Conservation (phyloP, 164 flowering plant species). For the Tetracentron sinense region DNA sequence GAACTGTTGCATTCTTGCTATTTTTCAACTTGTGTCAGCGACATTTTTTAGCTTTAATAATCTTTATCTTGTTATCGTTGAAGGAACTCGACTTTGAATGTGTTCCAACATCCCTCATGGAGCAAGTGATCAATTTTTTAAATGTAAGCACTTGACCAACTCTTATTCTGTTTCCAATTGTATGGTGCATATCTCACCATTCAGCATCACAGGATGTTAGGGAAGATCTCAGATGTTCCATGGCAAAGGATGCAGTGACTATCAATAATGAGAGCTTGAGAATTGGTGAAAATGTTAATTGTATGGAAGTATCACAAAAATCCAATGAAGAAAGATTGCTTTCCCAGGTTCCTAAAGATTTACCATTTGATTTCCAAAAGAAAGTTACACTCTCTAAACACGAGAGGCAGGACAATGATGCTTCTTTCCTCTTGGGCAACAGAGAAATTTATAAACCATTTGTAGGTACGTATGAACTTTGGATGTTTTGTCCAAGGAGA, state of each 20-base stretch:
- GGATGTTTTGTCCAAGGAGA: not conserved
- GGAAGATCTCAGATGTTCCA: conserved; percentile 81
- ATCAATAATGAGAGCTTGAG: conserved; percentile 65
- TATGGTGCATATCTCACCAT: conserved; percentile 16
- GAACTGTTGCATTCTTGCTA: not conserved
- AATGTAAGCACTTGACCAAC: conserved; percentile 54
- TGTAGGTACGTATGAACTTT: conserved; percentile 33
- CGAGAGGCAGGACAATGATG: conserved; percentile 35
- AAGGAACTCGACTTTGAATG: conserved; percentile 90
- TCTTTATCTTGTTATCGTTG: conserved; percentile 11
- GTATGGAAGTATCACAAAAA: conserved; percentile 7
- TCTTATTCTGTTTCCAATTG: not conserved
- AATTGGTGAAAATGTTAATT: conserved; percentile 25
- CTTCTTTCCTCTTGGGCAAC: conserved; percentile 20
- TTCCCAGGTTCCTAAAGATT: conserved; percentile 24
- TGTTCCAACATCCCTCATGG: conserved; percentile 83
- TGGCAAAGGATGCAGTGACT: conserved; percentile 72
- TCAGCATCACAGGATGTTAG: conserved; percentile 61
- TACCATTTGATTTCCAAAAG: conserved; percentile 71
- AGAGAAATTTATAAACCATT: conserved; percentile 35
- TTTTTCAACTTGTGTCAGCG: not conserved
- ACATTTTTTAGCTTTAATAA: conserved; percentile 8
- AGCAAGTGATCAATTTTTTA: conserved; percentile 67
- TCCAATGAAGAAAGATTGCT: conserved; percentile 20
- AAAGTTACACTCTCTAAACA: conserved; percentile 65